These are phyloP conservation scores for Diaporthe ampelina DNA, from an alignment of 2,329 filamentous ascomycete species.

Conservation along the genomic window DNA sequence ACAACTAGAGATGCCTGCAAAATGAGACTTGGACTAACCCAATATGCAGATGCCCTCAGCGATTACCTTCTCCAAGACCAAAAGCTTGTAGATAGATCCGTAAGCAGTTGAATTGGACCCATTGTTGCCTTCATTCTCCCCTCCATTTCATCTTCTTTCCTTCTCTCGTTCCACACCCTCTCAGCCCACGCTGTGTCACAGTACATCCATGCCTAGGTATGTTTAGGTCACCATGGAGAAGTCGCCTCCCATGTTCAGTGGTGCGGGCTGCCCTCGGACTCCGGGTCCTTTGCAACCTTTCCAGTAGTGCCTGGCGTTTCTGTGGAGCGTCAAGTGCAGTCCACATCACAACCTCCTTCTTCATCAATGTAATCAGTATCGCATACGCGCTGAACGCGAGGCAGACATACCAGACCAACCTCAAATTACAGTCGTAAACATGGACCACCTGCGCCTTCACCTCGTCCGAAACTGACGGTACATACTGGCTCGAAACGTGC, in stretches of 20 bases:
- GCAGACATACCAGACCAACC: slow-evolving; percentile 31
- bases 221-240: not conserved
- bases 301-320: not conserved
- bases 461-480: slow-evolving; percentile 43
- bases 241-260: not conserved
- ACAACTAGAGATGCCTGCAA: not conserved
- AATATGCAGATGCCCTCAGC: not conserved
- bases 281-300: not conserved
- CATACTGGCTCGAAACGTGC: slow-evolving; percentile 46
- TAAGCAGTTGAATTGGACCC: not conserved
- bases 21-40: too few relatives aligned
- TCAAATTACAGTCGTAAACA: slow-evolving; percentile 40
- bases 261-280: not conserved
- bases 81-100: not conserved
- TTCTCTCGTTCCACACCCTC: too few relatives aligned
- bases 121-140: not conserved
- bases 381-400: slow-evolving; percentile 32
- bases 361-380: slow-evolving; percentile 14
- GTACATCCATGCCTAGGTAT: not conserved
- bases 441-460: slow-evolving; percentile 45
- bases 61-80: not conserved
- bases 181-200: not conserved
- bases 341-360: slow-evolving; percentile 36
- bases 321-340: slow-evolving; percentile 27
- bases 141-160: not conserved